Base-by-base conservation (phyloP, 1,284 basidiomycete species). In the Puccinia coronata region DNA sequence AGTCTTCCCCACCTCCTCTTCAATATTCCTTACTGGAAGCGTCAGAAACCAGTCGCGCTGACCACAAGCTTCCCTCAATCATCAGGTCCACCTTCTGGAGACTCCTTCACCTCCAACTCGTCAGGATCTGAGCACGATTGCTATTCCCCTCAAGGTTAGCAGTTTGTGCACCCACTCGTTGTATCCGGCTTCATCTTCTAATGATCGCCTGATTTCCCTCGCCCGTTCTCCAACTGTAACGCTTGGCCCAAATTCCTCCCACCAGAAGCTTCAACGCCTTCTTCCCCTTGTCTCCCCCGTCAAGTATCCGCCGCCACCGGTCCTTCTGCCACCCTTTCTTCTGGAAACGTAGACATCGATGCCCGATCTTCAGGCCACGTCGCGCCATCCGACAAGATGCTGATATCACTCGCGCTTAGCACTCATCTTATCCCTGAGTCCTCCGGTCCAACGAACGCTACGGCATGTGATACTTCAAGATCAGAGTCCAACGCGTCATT, bases 81-180 rank as follows among this genome's bases (percentile, higher is more conserved):
- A 25, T 25, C 12, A 67, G 63, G 63, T 47, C 47, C 63, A 43
- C 16, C 63, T 43, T 47, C n/a, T 3, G 8, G 47, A 18, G 63
- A 67, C 36, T 67, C 41, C n/a, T 67, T 47, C 41, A 67, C 63
- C 41, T 67, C 63, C 8, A 39, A 14, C 34, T 67, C 39, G 39
- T 67, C 63, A 47, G 63, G 63, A 67, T 67, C 63, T 25, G 63
- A 67, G 63, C 63, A 67, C 41, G 41, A 67, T 67, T 67, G 39
- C n/a, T 47, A 67, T 47, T 12, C 63, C 41, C 41, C 39, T 43
- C 39, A 67, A 67, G 63, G 63, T 67, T 67, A 47, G 63, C 59
- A 18, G 4, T 61, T 61, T 61, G 59, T 67, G 39, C 23, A 11
- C 20, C 20, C 36, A 41, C 23, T 67, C 18, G 20, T 67, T 63